Evolutionary conservation across 2,329 filamentous ascomycete genomes (phyloP).

Genomic region (Didymella pinodella): DNA sequence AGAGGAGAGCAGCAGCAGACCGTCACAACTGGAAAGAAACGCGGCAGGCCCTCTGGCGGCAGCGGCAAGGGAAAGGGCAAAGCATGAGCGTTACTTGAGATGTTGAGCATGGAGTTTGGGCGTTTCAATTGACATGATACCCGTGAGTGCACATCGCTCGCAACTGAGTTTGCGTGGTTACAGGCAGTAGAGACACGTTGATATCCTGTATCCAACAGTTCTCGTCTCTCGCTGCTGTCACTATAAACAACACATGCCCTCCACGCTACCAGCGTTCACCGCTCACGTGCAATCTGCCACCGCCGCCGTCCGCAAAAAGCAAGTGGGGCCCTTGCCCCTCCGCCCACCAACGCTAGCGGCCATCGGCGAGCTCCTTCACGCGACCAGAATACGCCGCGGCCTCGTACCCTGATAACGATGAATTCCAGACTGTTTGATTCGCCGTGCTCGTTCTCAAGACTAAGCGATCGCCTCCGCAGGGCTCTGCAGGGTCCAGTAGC

Average conservation of each 20-base stretch:
- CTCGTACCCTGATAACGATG: slow-evolving; percentile 21
- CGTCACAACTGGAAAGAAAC: slow-evolving; percentile 21
- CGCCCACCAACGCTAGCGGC: slow-evolving; percentile 24
- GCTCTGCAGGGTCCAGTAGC: slow-evolving; percentile 13
- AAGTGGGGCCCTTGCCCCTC: slow-evolving; percentile 21
- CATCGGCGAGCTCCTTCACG: slow-evolving; percentile 40
- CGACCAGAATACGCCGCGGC: slow-evolving; percentile 21
- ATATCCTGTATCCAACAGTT: too few species aligned
- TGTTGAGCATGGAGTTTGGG: not conserved
- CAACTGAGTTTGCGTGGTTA: not conserved
- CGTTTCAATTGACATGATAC: slow-evolving; percentile 14
- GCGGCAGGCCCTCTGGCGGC: slow-evolving; percentile 32
- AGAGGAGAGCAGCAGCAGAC: slow-evolving; percentile 25
- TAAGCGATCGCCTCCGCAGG: slow-evolving; percentile 10
- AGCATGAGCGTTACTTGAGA: not conserved
- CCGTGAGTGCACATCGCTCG: slow-evolving; percentile 1
- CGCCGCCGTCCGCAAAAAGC: slow-evolving; percentile 4
- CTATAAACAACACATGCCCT: not conserved
- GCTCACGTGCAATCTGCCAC: slow-evolving; percentile 12
- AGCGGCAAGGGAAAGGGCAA: slow-evolving; percentile 36
- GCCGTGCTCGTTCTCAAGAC: slow-evolving; percentile 14
- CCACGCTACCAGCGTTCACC: not conserved
- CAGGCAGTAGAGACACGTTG: not conserved
- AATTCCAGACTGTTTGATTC: slow-evolving; percentile 28
- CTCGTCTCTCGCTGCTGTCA: too few species aligned